Evolutionary conservation across 305 asterid species (phyloP).

Genomic region (Rubia tinctorum): DNA sequence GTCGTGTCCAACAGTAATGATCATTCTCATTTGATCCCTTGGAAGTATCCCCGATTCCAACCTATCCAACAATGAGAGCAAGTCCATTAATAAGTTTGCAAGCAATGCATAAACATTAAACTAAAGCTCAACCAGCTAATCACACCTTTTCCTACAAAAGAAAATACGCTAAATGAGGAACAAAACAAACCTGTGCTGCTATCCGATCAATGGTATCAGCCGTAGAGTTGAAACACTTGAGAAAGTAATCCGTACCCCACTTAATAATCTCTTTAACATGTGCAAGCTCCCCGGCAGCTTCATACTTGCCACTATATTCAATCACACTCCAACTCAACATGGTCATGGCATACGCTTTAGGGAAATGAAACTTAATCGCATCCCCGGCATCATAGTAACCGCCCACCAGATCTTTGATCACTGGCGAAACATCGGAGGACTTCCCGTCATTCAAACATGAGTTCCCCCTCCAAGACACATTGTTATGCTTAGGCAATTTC

Average conservation of each 20-base stretch:
- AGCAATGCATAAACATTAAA: neutral
- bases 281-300: constrained; percentile 80
- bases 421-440: constrained; percentile 25
- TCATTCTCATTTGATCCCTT: constrained; percentile 67
- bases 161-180: neutral
- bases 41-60: constrained; percentile 77
- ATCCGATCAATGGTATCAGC: constrained; percentile 64
- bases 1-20: constrained; percentile 96
- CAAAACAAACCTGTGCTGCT: constrained; percentile 57
- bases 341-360: constrained; percentile 84
- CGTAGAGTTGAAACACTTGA: constrained; percentile 78
- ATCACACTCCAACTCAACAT: constrained; percentile 98
- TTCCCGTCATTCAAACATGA: constrained; percentile 44
- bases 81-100: neutral
- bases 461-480: constrained; percentile 58
- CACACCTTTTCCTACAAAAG: neutral
- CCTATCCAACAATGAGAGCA: constrained; percentile 40
- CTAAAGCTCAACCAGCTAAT: neutral
- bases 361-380: constrained; percentile 87
- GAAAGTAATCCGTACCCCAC: constrained; percentile 96
- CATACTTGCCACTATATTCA: constrained; percentile 74
- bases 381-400: constrained; percentile 97
- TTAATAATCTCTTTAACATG: constrained; percentile 79
- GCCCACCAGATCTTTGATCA: constrained; percentile 47
- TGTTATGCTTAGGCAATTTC: constrained; percentile 50